Evolutionary conservation across 148 eudicot genomes (phyloP).

Genomic region (Vaccinium macrocarpon): DNA sequence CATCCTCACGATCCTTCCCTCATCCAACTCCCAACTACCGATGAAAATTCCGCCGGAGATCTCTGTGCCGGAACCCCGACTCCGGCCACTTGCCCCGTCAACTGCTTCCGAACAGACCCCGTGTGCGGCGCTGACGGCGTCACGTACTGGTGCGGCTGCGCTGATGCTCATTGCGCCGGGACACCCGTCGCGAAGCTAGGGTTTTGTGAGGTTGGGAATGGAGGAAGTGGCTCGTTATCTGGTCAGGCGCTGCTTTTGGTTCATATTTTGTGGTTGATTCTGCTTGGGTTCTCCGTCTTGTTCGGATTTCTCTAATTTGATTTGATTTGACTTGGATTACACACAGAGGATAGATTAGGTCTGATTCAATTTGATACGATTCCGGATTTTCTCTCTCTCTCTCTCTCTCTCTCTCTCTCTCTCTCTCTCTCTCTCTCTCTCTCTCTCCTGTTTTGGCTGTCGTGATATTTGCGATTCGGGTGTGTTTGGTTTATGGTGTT

Average conservation of each 20-base stretch:
- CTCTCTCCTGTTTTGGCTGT: neutral
- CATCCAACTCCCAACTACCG: conserved; percentile 43
- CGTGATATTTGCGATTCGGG: neutral
- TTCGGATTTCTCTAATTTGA: conserved; percentile 59
- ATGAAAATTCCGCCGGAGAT: conserved; percentile 17
- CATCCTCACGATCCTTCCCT: conserved; percentile 15
- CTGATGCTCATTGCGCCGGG: conserved; percentile 77
- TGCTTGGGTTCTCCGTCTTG: conserved; percentile 66
- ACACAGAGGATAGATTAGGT: conserved; percentile 19
- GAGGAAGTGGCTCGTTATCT: conserved; percentile 62
- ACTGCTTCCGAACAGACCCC: conserved; percentile 81
- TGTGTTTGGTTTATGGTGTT: neutral
- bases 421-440: no score
- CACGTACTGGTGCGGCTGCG: conserved; percentile 96
- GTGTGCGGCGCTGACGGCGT: conserved; percentile 86
- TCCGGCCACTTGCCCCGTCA: conserved; percentile 57
- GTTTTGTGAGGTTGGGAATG: conserved; percentile 70
- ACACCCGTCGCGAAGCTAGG: conserved; percentile 59
- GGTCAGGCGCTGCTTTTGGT: conserved; percentile 79
- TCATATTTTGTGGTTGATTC: conserved; percentile 74
- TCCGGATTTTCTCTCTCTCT: neutral
- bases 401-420: no score
- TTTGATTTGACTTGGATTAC: conserved; percentile 17
- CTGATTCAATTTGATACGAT: neutral
- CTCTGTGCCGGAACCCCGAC: conserved; percentile 9